These are phyloP conservation scores for Ganoderma boninense DNA, from an alignment of 1,284 basidiomycete species.

Conservation along the genomic window DNA sequence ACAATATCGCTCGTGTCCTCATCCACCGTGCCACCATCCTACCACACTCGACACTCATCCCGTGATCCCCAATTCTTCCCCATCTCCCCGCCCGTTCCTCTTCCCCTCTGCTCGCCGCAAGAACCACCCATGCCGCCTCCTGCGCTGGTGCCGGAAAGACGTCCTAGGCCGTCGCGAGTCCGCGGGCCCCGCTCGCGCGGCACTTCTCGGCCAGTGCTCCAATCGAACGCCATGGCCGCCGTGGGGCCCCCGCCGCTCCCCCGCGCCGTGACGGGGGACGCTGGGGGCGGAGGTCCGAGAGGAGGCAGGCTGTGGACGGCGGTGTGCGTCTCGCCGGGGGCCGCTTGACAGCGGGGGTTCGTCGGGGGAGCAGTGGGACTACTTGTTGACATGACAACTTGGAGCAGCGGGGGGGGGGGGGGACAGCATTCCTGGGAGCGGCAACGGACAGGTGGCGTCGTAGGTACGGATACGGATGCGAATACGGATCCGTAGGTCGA, in stretches of 20 bases:
- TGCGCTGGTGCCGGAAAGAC: neutral
- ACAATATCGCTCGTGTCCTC: neutral
- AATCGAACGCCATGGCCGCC: no score
- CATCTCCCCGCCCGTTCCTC: neutral
- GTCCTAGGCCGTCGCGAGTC: neutral
- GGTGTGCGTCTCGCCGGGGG: neutral
- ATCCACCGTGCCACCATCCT: neutral
- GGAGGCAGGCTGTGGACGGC: neutral
- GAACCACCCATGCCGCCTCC: neutral
- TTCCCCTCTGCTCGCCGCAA: neutral
- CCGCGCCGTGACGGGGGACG: no score
- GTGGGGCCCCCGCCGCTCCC: neutral
- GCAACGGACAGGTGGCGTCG: neutral
- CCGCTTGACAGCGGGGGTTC: neutral
- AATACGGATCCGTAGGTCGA: neutral
- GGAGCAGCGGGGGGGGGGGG: neutral
- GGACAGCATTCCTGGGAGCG: neutral
- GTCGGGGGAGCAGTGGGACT: neutral
- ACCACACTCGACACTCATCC: neutral
- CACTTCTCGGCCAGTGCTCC: neutral
- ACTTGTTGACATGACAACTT: neutral
- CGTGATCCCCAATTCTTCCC: neutral
- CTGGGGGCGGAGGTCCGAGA: neutral
- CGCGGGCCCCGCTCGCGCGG: neutral
- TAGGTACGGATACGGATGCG: no score